phyloP scores from a whole-genome alignment of 768 basidiomycete genomes.

The Hypholoma sublateritium region DNA sequence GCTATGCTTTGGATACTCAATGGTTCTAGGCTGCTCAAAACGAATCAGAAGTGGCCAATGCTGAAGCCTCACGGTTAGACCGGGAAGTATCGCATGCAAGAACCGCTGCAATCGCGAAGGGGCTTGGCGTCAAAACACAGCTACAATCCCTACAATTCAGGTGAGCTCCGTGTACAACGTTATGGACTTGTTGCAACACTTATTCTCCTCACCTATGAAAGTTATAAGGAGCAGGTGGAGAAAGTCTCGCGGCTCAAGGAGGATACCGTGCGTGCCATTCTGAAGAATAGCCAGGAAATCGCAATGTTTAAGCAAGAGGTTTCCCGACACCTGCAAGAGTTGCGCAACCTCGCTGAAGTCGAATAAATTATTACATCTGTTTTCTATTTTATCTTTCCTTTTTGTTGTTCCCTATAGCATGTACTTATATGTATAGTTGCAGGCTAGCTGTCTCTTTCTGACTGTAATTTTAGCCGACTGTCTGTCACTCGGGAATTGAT shows the following conservation, averaged over 20 bases:
- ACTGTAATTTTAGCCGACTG: neutral
- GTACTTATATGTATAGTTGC: constrained; percentile 7
- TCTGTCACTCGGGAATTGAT: constrained; percentile 11
- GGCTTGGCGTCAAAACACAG: constrained; percentile 80
- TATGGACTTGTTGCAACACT: constrained; percentile 4
- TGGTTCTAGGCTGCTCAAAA: constrained; percentile 67
- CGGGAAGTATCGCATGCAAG: constrained; percentile 73
- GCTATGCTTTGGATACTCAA: neutral
- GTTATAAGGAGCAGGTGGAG: constrained; percentile 78
- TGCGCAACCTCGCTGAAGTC: constrained; percentile 63
- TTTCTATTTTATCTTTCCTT: constrained; percentile 7
- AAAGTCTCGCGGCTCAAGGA: constrained; percentile 74
- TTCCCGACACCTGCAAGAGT: constrained; percentile 64
- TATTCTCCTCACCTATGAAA: constrained; percentile 25
- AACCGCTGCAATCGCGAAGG: constrained; percentile 74
- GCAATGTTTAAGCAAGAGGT: constrained; percentile 80
- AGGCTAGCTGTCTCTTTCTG: neutral
- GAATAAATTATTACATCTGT: constrained; percentile 22
- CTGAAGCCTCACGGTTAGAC: constrained; percentile 66
- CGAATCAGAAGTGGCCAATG: constrained; percentile 65
- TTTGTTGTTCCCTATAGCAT: constrained; percentile 6
- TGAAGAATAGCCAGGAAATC: constrained; percentile 84
- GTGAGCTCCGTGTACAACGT: constrained; percentile 23
- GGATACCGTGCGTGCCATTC: constrained; percentile 77
- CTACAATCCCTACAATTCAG: constrained; percentile 76